Evolutionary conservation across 2,329 filamentous ascomycete species (phyloP).

Genomic region (Alternaria sp.): DNA sequence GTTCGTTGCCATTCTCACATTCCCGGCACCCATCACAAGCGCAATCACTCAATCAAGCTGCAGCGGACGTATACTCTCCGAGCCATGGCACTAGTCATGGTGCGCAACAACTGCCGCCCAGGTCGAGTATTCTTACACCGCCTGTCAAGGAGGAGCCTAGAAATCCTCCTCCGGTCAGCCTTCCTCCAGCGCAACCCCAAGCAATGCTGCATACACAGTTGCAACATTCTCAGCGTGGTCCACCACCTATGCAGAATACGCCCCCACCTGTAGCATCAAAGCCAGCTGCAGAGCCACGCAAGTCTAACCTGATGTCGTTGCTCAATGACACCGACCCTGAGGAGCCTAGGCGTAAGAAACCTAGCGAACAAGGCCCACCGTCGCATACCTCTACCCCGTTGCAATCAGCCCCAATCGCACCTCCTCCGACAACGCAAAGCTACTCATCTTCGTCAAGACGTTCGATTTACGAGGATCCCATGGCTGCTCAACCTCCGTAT

Average conservation of each 20-base stretch:
- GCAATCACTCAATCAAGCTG: conserved; percentile 32
- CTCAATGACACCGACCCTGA: conserved; percentile 51
- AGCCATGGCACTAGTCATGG: conserved; percentile 24
- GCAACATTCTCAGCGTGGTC: conserved; percentile 32
- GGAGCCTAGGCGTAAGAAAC: conserved; percentile 46
- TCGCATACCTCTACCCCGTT: conserved; percentile 48
- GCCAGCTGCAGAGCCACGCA: conserved; percentile 44
- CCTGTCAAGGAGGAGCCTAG: conserved; percentile 48
- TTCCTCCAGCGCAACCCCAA: conserved; percentile 30
- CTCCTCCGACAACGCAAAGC: conserved; percentile 34
- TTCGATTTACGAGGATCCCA: conserved; percentile 35
- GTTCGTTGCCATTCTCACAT: conserved; percentile 40
- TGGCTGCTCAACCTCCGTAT: conserved; percentile 37
- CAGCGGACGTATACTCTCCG: conserved; percentile 33
- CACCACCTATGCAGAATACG: conserved; percentile 27
- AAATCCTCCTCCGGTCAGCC: conserved; percentile 31
- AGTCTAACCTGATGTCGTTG: conserved; percentile 49
- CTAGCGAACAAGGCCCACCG: conserved; percentile 40
- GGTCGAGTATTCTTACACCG: conserved; percentile 38
- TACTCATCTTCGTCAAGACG: conserved; percentile 34
- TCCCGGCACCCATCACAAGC: conserved; percentile 36
- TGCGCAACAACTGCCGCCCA: conserved; percentile 34
- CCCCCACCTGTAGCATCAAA: conserved; percentile 33
- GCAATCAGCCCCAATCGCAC: conserved; percentile 45
- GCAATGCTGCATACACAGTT: conserved; percentile 32